These are phyloP conservation scores for Thelonectria rubi DNA, from an alignment of 2,329 filamentous ascomycete genomes.

Conservation along the genomic window DNA sequence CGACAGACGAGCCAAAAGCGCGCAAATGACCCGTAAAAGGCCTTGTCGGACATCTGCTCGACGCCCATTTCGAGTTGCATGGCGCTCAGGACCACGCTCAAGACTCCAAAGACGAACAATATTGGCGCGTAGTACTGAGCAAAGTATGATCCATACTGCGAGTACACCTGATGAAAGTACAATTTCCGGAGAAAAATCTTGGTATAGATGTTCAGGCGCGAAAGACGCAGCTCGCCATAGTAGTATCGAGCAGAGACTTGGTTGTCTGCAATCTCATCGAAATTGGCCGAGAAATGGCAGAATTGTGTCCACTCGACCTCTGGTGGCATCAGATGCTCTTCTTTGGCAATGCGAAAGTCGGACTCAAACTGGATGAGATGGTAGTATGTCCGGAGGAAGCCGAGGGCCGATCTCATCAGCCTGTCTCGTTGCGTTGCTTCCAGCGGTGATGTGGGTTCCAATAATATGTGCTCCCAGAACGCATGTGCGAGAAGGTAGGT, in stretches of 20 bases:
- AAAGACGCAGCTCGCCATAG: constrained; percentile 52
- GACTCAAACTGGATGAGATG: constrained; percentile 47
- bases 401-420: constrained; percentile 47
- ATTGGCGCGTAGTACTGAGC: constrained; percentile 36
- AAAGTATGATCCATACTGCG: constrained; percentile 39
- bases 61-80: constrained; percentile 29
- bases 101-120: constrained; percentile 37
- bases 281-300: constrained; percentile 44
- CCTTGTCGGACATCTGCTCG: not conserved
- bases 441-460: too few species aligned
- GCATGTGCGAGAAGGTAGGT: constrained; percentile 46
- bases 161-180: constrained; percentile 37
- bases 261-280: constrained; percentile 39
- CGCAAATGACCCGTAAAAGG: too few species aligned
- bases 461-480: constrained; percentile 43
- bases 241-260: constrained; percentile 45
- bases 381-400: constrained; percentile 47
- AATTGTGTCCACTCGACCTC: constrained; percentile 42
- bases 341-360: constrained; percentile 47
- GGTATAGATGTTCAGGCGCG: constrained; percentile 46
- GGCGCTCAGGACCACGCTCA: constrained; percentile 36
- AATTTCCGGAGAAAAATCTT: constrained; percentile 33
- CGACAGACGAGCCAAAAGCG: too few species aligned
- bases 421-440: constrained; percentile 1
- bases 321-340: constrained; percentile 38